Conservation (phyloP, 1,284 basidiomycete species). For the Heterobasidion occidentale region DNA sequence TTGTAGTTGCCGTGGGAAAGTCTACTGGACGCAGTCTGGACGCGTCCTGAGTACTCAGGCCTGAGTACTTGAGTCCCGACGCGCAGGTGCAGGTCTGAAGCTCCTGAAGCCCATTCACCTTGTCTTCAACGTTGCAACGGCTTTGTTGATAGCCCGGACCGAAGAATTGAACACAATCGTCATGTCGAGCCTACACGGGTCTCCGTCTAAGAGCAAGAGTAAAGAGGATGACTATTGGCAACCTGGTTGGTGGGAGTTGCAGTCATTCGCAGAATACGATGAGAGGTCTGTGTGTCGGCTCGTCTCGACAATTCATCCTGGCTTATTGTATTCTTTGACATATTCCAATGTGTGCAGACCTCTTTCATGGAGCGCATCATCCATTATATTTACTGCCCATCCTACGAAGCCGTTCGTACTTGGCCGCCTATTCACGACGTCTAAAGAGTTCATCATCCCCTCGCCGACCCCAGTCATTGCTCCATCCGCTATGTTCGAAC, state of each 20-base stretch:
- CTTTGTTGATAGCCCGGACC: no score
- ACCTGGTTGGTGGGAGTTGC: slow-evolving; percentile 67
- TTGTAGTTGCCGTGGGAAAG: background rate
- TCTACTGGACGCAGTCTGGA: no score
- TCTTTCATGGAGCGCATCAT: slow-evolving; percentile 60
- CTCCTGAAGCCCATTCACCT: no score
- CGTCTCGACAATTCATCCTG: background rate
- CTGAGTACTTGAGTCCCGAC: background rate
- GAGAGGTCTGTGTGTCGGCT: slow-evolving; percentile 32
- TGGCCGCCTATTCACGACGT: slow-evolving; percentile 63
- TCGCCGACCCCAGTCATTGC: slow-evolving; percentile 40
- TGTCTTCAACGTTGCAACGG: no score
- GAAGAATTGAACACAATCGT: slow-evolving; percentile 4
- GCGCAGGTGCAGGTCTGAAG: no score
- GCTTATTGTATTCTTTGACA: background rate
- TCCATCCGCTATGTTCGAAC: slow-evolving; percentile 41
- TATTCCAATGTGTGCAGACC: slow-evolving; percentile 35
- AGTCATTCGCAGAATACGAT: slow-evolving; percentile 48
- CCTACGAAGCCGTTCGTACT: slow-evolving; percentile 47
- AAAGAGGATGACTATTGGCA: slow-evolving; percentile 48
- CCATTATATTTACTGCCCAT: slow-evolving; percentile 60
- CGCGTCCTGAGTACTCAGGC: background rate
- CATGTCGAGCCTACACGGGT: slow-evolving; percentile 15
- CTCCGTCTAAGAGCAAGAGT: slow-evolving; percentile 50
- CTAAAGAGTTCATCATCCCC: slow-evolving; percentile 50